A percentile compares a stretch with the other conserved stretches of the same genome.
Evolutionary conservation across 129 eudicot species (phyloP).

Genomic region (Ambrosia artemisiifolia): DNA sequence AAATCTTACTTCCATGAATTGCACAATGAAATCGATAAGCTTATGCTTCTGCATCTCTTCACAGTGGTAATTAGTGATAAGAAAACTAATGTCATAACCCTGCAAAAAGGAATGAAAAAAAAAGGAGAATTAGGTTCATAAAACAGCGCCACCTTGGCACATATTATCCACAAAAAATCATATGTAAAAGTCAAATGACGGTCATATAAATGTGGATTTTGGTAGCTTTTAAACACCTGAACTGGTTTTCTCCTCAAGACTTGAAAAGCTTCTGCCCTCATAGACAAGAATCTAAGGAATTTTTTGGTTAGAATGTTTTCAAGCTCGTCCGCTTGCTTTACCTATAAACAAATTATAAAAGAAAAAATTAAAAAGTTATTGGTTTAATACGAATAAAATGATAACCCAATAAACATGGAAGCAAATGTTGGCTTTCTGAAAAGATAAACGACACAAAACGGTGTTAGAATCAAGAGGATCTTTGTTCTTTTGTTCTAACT

Average conservation of each 20-base stretch:
- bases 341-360: constrained; percentile 36
- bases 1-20: constrained; percentile 77
- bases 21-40: constrained; percentile 84
- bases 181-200: neutral
- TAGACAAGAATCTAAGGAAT: constrained; percentile 90
- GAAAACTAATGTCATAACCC: constrained; percentile 92
- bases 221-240: neutral
- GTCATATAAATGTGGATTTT: neutral
- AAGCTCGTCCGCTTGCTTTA: constrained; percentile 97
- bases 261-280: constrained; percentile 98
- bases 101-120: constrained; percentile 27
- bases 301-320: constrained; percentile 91
- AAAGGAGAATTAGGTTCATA: neutral
- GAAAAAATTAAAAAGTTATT: neutral
- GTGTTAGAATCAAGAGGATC: neutral
- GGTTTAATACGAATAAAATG: neutral
- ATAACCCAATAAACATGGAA: neutral
- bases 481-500: neutral
- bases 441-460: neutral
- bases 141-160: neutral
- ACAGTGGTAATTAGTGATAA: constrained; percentile 77
- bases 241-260: constrained; percentile 95
- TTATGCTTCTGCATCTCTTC: constrained; percentile 89
- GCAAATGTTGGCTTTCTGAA: neutral
- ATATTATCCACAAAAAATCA: neutral